Base-by-base conservation (phyloP, 345 rosid species). In the Melaleuca quinquenervia region DNA sequence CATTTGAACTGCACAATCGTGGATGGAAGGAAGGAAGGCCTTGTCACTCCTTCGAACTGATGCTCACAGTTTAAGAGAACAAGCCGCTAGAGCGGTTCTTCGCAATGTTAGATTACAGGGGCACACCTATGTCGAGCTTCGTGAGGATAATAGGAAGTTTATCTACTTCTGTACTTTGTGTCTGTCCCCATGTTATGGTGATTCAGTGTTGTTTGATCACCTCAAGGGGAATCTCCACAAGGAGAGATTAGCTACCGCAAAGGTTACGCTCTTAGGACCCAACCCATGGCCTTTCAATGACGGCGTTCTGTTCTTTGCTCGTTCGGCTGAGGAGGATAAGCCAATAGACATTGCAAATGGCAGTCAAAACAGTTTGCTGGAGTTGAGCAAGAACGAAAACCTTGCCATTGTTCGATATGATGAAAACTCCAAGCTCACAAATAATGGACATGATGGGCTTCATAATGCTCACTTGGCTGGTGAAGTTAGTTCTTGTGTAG, bases 231-330 rank as follows among this genome's bases (percentile, higher is more conserved):
- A 87, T 76, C 96, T 94, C 89, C 99, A 96, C 87, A 86, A 76
- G 8, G 92, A 91, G 93, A 96, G 98, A 89, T 89, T 95, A 53
- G 89, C 91, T 54, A 93, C 93, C 56, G 98, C 99, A 41, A 94
- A 89, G 91, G 83, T 91, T 83, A 97, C 99, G 18, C 95, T 97
- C 29, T 86, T 95, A 85, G 91, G 91, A 78, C 90, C 90, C 5
- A 97, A 95, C 53, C 98, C 99, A 0, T 95, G 99, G 98, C 99
- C 99, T 58, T 96, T 97, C 52, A 93, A 89, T 82, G 99, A 97
- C 52, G 99, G 99, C 52, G 91, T 96, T 82, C 90, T 93, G 86
- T 97, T 96, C 94, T 97, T 96, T 88, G 93, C 92, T 75, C 90
- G 83, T 56, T 90, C 92, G 16, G 88, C 50, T 22, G 93, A 90